phyloP scores from a whole-genome alignment of 495 filamentous ascomycete genomes.

The Ramalina intermedia region DNA sequence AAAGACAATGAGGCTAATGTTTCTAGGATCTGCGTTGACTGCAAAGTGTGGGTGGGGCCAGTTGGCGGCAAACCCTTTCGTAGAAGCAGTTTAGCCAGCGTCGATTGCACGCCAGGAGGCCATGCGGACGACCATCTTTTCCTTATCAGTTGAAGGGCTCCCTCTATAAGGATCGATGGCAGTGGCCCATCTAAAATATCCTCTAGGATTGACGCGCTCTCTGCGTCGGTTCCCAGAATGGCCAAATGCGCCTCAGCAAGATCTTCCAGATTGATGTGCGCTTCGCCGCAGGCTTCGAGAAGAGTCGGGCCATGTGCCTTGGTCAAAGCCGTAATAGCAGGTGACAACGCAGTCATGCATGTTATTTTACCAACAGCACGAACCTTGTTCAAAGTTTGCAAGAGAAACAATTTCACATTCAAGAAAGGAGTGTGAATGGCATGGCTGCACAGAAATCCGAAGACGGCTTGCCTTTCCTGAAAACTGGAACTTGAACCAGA shows the following conservation, averaged over 20 bases:
- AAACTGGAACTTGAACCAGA: slow-evolving; percentile 46
- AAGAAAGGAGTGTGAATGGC: slow-evolving; percentile 49
- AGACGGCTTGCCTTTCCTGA: slow-evolving; percentile 44
- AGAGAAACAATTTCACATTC: slow-evolving; percentile 49
- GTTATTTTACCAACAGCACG: slow-evolving; percentile 52
- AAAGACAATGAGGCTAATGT: slow-evolving; percentile 53
- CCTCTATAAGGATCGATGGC: slow-evolving; percentile 38
- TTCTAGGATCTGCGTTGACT: slow-evolving; percentile 42
- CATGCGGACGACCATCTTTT: slow-evolving; percentile 59
- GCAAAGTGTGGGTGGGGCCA: too few species aligned
- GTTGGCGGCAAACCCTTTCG: too few species aligned
- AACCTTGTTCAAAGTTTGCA: slow-evolving; percentile 54
- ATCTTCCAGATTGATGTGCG: slow-evolving; percentile 43
- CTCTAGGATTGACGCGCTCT: slow-evolving; percentile 47
- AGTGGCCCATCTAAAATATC: slow-evolving; percentile 26
- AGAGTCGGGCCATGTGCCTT: slow-evolving; percentile 29
- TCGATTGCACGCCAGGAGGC: slow-evolving; percentile 1
- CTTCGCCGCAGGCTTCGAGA: slow-evolving; percentile 31
- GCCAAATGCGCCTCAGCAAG: slow-evolving; percentile 34
- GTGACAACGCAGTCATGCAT: slow-evolving; percentile 54
- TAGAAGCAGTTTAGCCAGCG: too few species aligned
- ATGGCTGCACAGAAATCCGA: slow-evolving; percentile 66
- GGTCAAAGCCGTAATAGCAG: slow-evolving; percentile 53
- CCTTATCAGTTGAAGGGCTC: slow-evolving; percentile 49
- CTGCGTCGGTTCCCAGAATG: slow-evolving; percentile 7